These are phyloP conservation scores for Phytophthora europaea DNA, from an alignment of 352 stramenopile genomes.

Conservation along the genomic window DNA sequence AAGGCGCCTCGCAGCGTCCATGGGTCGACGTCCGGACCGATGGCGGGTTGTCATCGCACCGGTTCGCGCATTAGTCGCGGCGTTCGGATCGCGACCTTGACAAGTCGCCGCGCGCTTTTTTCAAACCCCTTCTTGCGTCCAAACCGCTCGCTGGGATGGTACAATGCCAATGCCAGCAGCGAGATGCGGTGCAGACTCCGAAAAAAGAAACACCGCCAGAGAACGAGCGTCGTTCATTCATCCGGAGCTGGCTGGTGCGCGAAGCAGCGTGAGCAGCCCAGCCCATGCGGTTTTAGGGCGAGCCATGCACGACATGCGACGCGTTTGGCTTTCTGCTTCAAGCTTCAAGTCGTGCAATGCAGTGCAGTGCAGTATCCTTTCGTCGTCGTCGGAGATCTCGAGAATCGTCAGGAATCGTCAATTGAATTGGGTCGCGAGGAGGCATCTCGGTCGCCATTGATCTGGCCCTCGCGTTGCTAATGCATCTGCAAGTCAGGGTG, in stretches of 20 bases:
- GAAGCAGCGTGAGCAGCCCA: slow-evolving; percentile 12
- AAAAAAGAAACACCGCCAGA: slow-evolving; percentile 32
- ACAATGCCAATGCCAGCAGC: neutral
- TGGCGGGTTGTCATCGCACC: slow-evolving; percentile 32
- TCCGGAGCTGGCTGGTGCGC: slow-evolving; percentile 1
- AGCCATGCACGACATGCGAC: neutral
- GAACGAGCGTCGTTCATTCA: slow-evolving; percentile 25
- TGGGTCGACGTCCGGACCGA: slow-evolving; percentile 32
- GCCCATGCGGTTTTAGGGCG: slow-evolving; percentile 16
- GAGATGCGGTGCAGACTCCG: slow-evolving; percentile 1
- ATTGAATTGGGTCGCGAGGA: neutral
- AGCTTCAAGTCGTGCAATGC: neutral
- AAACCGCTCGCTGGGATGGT: neutral
- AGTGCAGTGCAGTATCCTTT: neutral
- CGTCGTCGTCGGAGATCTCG: neutral
- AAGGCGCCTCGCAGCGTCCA: slow-evolving; percentile 4
- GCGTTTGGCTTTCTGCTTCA: neutral
- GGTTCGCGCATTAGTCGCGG: slow-evolving; percentile 25
- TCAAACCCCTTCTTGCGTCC: neutral
- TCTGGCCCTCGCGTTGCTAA: slow-evolving; percentile 1
- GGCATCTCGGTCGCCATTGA: neutral
- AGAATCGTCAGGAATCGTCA: slow-evolving; percentile 6
- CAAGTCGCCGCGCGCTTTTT: neutral
- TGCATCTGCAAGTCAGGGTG: neutral
- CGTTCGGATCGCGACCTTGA: slow-evolving; percentile 2